Evolutionary conservation across 352 stramenopile species (phyloP).

Genomic region (Phytophthora aleatoria): DNA sequence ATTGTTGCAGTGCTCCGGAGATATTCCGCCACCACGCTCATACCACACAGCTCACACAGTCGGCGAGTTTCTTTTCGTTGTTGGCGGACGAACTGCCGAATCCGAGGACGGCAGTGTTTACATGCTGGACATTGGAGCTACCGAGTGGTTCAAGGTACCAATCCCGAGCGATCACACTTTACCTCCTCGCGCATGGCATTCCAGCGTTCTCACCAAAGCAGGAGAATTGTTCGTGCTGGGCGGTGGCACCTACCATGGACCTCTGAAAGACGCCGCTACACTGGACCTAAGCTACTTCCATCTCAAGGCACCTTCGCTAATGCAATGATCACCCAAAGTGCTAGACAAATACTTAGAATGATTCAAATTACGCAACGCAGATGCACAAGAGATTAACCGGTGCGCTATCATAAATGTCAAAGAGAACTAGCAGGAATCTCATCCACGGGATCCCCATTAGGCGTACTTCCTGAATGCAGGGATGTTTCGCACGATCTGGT

Average conservation of each 20-base stretch:
- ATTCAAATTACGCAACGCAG: too few relatives aligned
- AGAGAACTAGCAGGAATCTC: too few relatives aligned
- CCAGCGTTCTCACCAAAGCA: constrained; percentile 48
- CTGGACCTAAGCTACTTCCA: constrained; percentile 51
- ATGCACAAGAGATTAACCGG: too few relatives aligned
- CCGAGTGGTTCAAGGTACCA: constrained; percentile 52
- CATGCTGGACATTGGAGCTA: constrained; percentile 53
- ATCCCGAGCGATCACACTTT: constrained; percentile 39
- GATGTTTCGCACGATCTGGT: neutral
- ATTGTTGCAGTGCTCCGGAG: constrained; percentile 40
- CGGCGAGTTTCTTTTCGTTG: constrained; percentile 56
- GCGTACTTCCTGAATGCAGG: too few relatives aligned
- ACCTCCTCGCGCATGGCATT: constrained; percentile 66
- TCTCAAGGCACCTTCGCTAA: constrained; percentile 13
- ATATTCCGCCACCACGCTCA: constrained; percentile 55
- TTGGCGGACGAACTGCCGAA: constrained; percentile 59
- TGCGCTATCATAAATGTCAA: too few relatives aligned
- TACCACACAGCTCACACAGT: constrained; percentile 71
- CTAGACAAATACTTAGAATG: too few relatives aligned
- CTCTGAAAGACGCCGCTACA: constrained; percentile 55
- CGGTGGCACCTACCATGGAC: constrained; percentile 64
- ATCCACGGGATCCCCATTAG: too few relatives aligned
- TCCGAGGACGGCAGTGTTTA: constrained; percentile 54
- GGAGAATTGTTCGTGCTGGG: constrained; percentile 57
- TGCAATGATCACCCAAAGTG: too few relatives aligned